Evolutionary conservation across 2,329 filamentous ascomycete species (phyloP).

Genomic region (Sphaerulina musiva): DNA sequence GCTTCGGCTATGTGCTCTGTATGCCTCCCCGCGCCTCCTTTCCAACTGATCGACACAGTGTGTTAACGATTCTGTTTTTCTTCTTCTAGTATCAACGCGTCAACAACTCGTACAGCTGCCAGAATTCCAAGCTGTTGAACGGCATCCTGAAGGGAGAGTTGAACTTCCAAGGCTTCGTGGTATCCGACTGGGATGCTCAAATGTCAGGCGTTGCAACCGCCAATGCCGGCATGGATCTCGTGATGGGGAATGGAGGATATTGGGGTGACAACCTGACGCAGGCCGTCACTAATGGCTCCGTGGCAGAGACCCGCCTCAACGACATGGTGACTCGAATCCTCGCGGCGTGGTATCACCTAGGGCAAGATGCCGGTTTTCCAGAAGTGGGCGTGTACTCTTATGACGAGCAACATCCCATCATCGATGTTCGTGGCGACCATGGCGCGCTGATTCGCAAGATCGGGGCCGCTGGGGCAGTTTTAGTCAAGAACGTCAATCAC

Average conservation of each 20-base stretch:
- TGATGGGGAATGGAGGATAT: slow-evolving; percentile 48
- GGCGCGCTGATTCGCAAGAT: slow-evolving; percentile 37
- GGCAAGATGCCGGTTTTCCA: slow-evolving; percentile 45
- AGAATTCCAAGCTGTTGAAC: slow-evolving; percentile 60
- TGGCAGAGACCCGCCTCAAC: slow-evolving; percentile 49
- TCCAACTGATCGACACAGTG: background rate
- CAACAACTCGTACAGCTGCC: slow-evolving; percentile 57
- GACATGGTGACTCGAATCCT: slow-evolving; percentile 52
- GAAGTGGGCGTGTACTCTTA: slow-evolving; percentile 20
- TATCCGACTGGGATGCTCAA: slow-evolving; percentile 60
- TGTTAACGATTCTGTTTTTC: background rate
- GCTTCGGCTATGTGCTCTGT: slow-evolving; percentile 49
- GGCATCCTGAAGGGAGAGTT: slow-evolving; percentile 65
- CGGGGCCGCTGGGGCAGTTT: slow-evolving; percentile 50
- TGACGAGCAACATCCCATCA: slow-evolving; percentile 39
- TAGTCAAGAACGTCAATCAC: slow-evolving; percentile 58
- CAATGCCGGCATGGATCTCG: slow-evolving; percentile 58
- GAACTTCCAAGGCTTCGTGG: slow-evolving; percentile 62
- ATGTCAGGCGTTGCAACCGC: slow-evolving; percentile 54
- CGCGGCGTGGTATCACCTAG: slow-evolving; percentile 51
- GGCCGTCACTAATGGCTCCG: slow-evolving; percentile 51
- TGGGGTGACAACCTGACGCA: slow-evolving; percentile 36
- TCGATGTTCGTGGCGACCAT: slow-evolving; percentile 53
- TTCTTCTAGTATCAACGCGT: slow-evolving; percentile 46
- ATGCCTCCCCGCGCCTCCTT: background rate